Base-by-base conservation (phyloP, 2,329 filamentous ascomycete genomes). In the Colletotrichum tofieldiae region DNA sequence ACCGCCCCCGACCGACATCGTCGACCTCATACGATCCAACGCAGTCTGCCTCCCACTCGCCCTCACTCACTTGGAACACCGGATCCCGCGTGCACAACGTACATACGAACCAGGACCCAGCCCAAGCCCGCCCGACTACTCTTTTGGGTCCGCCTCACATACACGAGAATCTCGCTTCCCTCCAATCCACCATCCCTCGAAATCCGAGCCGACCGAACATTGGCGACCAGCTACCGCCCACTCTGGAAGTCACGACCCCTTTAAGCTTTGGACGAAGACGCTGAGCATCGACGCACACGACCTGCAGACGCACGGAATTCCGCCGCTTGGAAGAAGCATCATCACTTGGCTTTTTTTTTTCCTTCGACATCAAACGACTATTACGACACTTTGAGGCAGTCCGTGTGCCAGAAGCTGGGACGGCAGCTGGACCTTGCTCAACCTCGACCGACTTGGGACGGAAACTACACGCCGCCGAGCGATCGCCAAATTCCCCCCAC, bases 131-230 rank as follows among this genome's bases (percentile, higher is more conserved):
- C 23, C 37, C n/a, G 37, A 56, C 49, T 23, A 39, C 54, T 20
- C 51, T 41, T 71, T 61, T 26, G 16, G 56, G 14, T 20, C 29
- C 43, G 45, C 49, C 68, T n/a, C 11, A 23, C 37, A 29, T 43
- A 67, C 60, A 72, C 65, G 65, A 69, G n/a, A 69, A 69, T 64
- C 59, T 69, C 52, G 65, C 65, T 64, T 69, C 23, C 37, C 51
- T 54, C 39, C 20, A 64, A 45, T n/a, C 16, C 39, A 20, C 52
- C 52, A 49, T 45, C 59, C 45, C 41, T 59, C 41, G 49, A 47
- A 49, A 39, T 12, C 52, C 69, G 37, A 69, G 39, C 45, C 45
- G 65, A 63, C n/a, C 59, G 47, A 49, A 51, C 45, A 32, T n/a
- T 68, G n/a, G 35, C 58, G 52, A 69, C 52, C 35, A 43, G 20